Evolutionary conservation across 345 rosid genomes (phyloP).

Genomic region (Turnera subulata): DNA sequence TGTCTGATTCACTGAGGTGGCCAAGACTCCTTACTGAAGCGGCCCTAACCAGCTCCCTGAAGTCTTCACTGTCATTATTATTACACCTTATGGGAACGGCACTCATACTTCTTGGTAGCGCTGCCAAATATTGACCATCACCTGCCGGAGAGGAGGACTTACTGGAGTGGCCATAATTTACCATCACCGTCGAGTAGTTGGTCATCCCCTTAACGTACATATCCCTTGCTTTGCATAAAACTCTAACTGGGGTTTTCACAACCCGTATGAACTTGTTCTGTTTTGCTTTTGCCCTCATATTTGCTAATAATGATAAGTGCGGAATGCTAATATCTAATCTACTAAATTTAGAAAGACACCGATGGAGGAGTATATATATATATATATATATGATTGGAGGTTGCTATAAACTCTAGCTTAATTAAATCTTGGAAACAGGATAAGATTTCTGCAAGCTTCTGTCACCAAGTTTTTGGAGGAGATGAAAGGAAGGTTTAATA

Average conservation of each 20-base stretch:
- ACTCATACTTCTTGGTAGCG: conserved; percentile 56
- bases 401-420: too few relatives aligned
- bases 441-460: too few relatives aligned
- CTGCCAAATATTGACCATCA: conserved; percentile 1
- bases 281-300: conserved; percentile 33
- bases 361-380: too few relatives aligned
- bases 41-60: conserved; percentile 57
- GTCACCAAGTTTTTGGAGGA: too few relatives aligned
- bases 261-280: conserved; percentile 48
- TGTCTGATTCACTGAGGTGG: too few relatives aligned
- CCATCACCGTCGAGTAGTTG: conserved; percentile 17
- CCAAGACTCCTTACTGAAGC: conserved; percentile 32
- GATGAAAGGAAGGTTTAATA: too few relatives aligned
- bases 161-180: conserved; percentile 3
- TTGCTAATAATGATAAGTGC: background rate
- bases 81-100: conserved; percentile 26
- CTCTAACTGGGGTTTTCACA: conserved; percentile 40
- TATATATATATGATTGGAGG: too few relatives aligned
- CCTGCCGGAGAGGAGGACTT: background rate
- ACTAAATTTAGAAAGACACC: too few relatives aligned
- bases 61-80: conserved; percentile 44
- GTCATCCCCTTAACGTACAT: conserved; percentile 62
- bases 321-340: background rate
- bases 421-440: too few relatives aligned
- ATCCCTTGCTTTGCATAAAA: conserved; percentile 57